Percentiles rank a stretch among this genome's conserved stretches.
Evolutionary conservation across 2,329 filamentous ascomycete genomes (phyloP).

Genomic region (Colletotrichum musicola): DNA sequence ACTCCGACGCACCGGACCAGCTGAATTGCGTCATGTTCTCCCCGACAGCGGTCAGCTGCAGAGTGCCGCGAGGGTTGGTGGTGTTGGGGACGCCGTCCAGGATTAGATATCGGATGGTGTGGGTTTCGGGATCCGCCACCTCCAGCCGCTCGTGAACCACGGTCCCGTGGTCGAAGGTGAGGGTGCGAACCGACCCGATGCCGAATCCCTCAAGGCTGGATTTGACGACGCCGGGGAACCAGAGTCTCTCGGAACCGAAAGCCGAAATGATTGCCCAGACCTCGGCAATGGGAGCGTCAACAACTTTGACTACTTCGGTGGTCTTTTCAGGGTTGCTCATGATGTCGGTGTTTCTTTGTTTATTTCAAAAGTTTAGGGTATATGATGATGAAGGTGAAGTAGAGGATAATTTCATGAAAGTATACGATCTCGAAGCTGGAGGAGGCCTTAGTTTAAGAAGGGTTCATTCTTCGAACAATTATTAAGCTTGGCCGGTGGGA

Average conservation of each 20-base stretch:
- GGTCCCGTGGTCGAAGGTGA: conserved; percentile 17
- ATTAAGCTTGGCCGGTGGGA: not conserved
- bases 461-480: not conserved
- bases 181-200: conserved; percentile 14
- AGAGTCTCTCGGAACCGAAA: conserved; percentile 19
- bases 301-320: conserved; percentile 8
- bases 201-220: conserved; percentile 25
- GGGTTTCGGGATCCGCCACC: conserved; percentile 16
- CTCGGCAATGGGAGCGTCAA: conserved; percentile 13
- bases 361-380: not conserved
- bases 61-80: conserved; percentile 12
- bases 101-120: conserved; percentile 20
- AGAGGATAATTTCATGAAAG: not conserved
- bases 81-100: conserved; percentile 16
- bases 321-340: conserved; percentile 19
- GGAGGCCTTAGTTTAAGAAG: not conserved
- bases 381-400: not conserved
- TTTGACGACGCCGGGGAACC: conserved; percentile 24
- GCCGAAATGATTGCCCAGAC: conserved; percentile 26
- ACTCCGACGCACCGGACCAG: conserved; percentile 16
- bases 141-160: conserved; percentile 22
- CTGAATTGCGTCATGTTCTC: conserved; percentile 11
- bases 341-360: not conserved
- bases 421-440: not conserved
- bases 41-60: conserved; percentile 1